Base-by-base conservation (phyloP, 345 rosid genomes). In the Gossypium thurberi region DNA sequence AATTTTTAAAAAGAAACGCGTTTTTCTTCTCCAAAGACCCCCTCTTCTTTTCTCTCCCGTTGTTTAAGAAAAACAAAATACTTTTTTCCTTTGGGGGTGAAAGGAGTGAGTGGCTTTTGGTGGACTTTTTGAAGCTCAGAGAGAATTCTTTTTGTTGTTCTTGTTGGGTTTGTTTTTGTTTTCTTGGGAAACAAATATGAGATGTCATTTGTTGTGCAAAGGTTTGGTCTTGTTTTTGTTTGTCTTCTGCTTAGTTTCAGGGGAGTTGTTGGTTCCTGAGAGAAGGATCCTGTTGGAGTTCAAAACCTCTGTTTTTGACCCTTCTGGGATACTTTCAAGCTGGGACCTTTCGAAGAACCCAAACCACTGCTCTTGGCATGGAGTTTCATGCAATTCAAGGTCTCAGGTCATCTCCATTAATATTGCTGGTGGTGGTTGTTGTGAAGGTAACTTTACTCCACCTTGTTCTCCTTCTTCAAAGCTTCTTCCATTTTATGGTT, bases 301-400 rank as follows among this genome's bases (percentile, higher is more conserved):
- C 80, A 83, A 83, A 76, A 77, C 74, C 60, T 46, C 77, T 21
- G 78, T 87, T 72, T 73, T 75, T 25, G 87, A 87, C 71, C 81
- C 83, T 53, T 59, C 79, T 68, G 86, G 83, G 44, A 62, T 80
- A 40, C 86, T 85, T 28, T 85, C 88, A 11, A 77, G 81, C 70
- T 83, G 84, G 88, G 61, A 73, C 74, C 59, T 79, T 2, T 40
- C 61, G 73, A 78, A 43, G 63, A 64, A 74, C 18, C 65, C 71
- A 9, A 67, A 75, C 73, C 84, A 77, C 74, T 87, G 87, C 76
- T 83, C 87, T 8, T 87, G 85, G 87, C 58, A 20, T 43, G 91
- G 87, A 43, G 87, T 85, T 8, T 57, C 84, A 7, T 87, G 88
- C 65, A 80, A 85, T 84, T 77, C 85, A 25, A 65, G 72, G 66